A percentile compares a stretch with the other conserved stretches of the same genome.
Evolutionary conservation across 805 yeast genomes (phyloP).

Genomic region (Helenozyma rhizophorensis): DNA sequence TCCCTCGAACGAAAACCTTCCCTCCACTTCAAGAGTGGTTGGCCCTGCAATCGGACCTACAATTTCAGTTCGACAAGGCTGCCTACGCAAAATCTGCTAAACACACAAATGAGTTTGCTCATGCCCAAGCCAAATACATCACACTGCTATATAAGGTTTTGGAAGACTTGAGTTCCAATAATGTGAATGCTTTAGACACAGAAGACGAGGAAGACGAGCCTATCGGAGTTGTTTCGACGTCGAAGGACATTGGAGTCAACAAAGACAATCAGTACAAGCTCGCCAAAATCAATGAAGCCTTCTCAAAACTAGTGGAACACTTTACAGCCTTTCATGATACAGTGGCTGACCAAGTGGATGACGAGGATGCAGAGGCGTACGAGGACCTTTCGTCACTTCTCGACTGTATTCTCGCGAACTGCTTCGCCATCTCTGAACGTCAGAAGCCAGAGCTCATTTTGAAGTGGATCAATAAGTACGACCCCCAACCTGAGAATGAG

Average conservation of each 20-base stretch:
- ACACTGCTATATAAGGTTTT: constrained; percentile 49
- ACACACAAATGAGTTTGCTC: constrained; percentile 38
- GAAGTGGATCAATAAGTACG: constrained; percentile 67
- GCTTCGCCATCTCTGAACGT: constrained; percentile 36
- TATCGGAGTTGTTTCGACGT: constrained; percentile 29
- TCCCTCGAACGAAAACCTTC: constrained; percentile 15
- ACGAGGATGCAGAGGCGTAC: constrained; percentile 21
- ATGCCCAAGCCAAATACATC: constrained; percentile 44
- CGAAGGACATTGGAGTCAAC: constrained; percentile 11
- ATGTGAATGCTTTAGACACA: constrained; percentile 12
- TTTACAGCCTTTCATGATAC: constrained; percentile 26
- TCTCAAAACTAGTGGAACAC: constrained; percentile 23
- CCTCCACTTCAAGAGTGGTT: constrained; percentile 47
- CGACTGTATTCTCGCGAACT: constrained; percentile 53
- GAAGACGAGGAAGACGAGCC: constrained; percentile 20
- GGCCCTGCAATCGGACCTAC: constrained; percentile 28
- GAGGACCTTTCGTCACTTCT: constrained; percentile 46
- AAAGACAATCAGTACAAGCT: constrained; percentile 5
- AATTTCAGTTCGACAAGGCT: constrained; percentile 39
- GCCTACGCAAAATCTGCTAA: constrained; percentile 34
- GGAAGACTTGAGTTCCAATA: constrained; percentile 29
- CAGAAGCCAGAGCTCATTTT: constrained; percentile 42
- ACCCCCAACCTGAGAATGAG: constrained; percentile 58
- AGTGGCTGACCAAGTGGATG: constrained; percentile 14
- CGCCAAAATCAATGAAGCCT: constrained; percentile 20